Evolutionary conservation across 2,329 filamentous ascomycete genomes (phyloP).

Genomic region (Aspergillus hiratsukae): DNA sequence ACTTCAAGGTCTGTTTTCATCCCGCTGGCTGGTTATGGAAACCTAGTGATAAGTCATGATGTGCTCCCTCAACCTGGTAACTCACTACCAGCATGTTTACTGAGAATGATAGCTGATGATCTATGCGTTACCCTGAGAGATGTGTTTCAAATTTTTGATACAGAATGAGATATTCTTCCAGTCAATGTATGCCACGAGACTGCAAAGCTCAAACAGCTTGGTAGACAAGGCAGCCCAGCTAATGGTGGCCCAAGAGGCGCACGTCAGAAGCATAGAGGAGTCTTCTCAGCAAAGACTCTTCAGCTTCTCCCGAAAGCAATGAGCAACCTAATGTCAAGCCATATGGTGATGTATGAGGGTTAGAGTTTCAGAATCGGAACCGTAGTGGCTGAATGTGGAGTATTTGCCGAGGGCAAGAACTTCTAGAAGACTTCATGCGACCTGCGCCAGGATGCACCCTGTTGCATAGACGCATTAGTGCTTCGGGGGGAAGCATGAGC

Average conservation of each 20-base stretch:
- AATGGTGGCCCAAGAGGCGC: not conserved
- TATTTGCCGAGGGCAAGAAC: not conserved
- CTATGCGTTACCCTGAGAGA: not conserved
- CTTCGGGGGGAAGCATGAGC: constrained; percentile 29
- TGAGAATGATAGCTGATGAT: not conserved
- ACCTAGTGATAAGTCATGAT: constrained; percentile 1
- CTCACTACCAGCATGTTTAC: not conserved
- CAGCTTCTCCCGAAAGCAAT: not conserved
- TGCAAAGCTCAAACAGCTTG: not conserved
- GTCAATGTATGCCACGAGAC: not conserved
- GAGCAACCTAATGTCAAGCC: not conserved
- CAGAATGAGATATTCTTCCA: not conserved
- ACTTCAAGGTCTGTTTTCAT: constrained; percentile 54
- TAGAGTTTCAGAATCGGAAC: not conserved
- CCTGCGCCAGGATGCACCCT: constrained; percentile 14
- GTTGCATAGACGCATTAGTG: constrained; percentile 27
- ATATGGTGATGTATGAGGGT: not conserved
- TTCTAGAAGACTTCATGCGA: constrained; percentile 15
- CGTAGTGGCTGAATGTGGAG: not conserved
- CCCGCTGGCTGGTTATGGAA: constrained; percentile 45
- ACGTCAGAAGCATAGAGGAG: not conserved
- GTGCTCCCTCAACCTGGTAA: not conserved
- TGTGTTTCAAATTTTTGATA: not conserved
- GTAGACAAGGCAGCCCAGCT: not conserved
- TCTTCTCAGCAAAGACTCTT: not conserved